A percentile compares a stretch with the other conserved stretches of the same genome.
phyloP scores from a whole-genome alignment of 352 stramenopile genomes.

The Phytophthora colocasiae region DNA sequence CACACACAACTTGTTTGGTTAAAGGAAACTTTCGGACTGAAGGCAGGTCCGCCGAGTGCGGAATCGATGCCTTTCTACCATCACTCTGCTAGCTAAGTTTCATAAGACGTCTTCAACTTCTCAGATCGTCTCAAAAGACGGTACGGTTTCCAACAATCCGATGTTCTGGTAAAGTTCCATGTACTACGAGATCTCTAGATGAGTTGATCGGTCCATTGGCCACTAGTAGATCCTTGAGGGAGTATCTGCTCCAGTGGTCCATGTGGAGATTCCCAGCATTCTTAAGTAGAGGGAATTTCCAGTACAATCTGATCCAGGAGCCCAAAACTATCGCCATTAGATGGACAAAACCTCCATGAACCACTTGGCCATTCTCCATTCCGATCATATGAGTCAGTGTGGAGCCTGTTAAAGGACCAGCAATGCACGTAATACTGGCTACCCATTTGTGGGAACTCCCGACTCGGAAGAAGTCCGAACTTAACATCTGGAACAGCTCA shows the following conservation, averaged over 20 bases:
- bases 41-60: no score
- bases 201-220: slow-evolving; percentile 42
- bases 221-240: slow-evolving; percentile 43
- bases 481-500: slow-evolving; percentile 73
- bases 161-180: slow-evolving; percentile 54
- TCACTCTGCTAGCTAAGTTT: no score
- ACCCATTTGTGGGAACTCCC: slow-evolving; percentile 63
- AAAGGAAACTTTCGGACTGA: no score
- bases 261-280: slow-evolving; percentile 59
- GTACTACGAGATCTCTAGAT: slow-evolving; percentile 56
- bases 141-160: no score
- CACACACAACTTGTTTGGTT: no score
- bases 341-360: slow-evolving; percentile 44
- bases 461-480: slow-evolving; percentile 61
- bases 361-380: slow-evolving; percentile 46
- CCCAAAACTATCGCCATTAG: slow-evolving; percentile 45
- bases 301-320: slow-evolving; percentile 51
- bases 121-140: no score
- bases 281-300: slow-evolving; percentile 50
- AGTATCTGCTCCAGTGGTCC: slow-evolving; percentile 57
- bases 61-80: no score
- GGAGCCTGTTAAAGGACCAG: slow-evolving; percentile 62
- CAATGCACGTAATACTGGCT: slow-evolving; percentile 65
- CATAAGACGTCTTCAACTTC: no score
- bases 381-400: slow-evolving; percentile 61